Base-by-base conservation (phyloP, 768 basidiomycete species). In the Lentinula boryana region DNA sequence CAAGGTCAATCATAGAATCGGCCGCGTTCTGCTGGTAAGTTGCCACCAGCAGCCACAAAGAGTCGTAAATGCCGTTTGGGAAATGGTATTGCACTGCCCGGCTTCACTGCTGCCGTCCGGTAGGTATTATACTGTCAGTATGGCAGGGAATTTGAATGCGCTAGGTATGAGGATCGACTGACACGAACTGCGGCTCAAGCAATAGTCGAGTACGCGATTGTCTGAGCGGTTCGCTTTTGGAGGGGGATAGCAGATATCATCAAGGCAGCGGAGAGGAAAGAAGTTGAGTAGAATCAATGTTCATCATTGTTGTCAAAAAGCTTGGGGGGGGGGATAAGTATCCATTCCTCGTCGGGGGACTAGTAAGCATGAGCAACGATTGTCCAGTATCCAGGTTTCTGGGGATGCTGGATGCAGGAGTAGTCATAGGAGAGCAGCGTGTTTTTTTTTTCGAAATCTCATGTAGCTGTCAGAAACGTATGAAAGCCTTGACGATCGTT, bases 21-120 rank as follows among this genome's bases (percentile, higher is more conserved):
- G 80, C 83, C 23, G 82, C 74, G 63, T 84, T 67, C 63, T 85
- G 84, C 67, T 85, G 84, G 1, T 53, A 38, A 60, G 52, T 38
- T 38, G 6, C 41, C 41, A 0, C 79, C 72, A 5, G 75, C 83
- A 38, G 83, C 82, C n/a, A 88, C n/a, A 81, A 41, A 89, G 80
- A 7, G 84, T 84, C 43, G 66, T 66, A 65, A 86, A 85, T 0
- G 86, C 80, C 0, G 73, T 75, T 21, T 86, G 75, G 3, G 85
- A 80, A 43, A 83, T 66, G 7, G 80, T 72, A 67, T 84, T 87
- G 70, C 87, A 88, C 64, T 79, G 70, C 21, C 72, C 56, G n/a
- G 65, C 84, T 44, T 86, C 38, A 81, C 83, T 9, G 85, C 87
- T 10, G 77, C 73, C 41, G 72, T 56, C 85, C 86, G 67, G 32